These are phyloP conservation scores for Aspergillus viridinutans DNA, from an alignment of 2,329 filamentous ascomycete species.

Conservation along the genomic window DNA sequence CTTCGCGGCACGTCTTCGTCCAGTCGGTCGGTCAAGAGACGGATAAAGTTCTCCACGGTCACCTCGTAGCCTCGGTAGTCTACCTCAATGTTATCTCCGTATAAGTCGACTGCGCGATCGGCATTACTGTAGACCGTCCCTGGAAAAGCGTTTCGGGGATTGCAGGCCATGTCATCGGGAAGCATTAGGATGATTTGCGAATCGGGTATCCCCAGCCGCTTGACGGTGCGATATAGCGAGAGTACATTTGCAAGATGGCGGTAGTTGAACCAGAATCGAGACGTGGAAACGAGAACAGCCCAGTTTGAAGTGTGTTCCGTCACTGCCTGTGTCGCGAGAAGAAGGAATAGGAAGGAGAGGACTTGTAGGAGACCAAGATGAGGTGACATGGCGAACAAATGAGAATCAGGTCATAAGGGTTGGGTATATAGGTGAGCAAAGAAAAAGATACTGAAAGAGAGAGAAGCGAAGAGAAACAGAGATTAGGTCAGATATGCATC, in stretches of 20 bases:
- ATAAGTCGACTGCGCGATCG: conserved; percentile 89
- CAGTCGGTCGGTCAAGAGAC: conserved; percentile 87
- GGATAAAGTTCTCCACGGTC: conserved; percentile 97
- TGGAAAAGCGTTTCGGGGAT: conserved; percentile 95
- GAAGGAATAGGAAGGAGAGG: conserved; percentile 22
- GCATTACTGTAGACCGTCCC: conserved; percentile 98
- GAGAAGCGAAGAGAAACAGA: neutral
- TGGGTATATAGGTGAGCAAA: neutral
- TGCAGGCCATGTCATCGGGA: conserved; percentile 99
- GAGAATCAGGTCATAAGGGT: conserved; percentile 13
- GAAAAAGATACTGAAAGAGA: neutral
- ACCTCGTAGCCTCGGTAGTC: conserved; percentile 98
- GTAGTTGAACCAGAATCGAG: conserved; percentile 99
- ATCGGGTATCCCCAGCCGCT: conserved; percentile 94
- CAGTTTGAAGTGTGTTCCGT: conserved; percentile 87
- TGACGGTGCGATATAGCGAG: conserved; percentile 95
- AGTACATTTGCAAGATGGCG: conserved; percentile 96
- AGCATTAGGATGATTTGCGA: conserved; percentile 99
- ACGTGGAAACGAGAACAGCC: conserved; percentile 98
- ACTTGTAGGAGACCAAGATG: conserved; percentile 22
- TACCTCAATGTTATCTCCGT: conserved; percentile 98
- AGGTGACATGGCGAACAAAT: conserved; percentile 23
- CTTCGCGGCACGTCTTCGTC: conserved; percentile 91
- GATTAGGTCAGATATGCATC: neutral
- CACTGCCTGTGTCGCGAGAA: conserved; percentile 12